These are phyloP conservation scores for Noccaea bulbosa DNA, from an alignment of 345 rosid species.

Conservation along the genomic window DNA sequence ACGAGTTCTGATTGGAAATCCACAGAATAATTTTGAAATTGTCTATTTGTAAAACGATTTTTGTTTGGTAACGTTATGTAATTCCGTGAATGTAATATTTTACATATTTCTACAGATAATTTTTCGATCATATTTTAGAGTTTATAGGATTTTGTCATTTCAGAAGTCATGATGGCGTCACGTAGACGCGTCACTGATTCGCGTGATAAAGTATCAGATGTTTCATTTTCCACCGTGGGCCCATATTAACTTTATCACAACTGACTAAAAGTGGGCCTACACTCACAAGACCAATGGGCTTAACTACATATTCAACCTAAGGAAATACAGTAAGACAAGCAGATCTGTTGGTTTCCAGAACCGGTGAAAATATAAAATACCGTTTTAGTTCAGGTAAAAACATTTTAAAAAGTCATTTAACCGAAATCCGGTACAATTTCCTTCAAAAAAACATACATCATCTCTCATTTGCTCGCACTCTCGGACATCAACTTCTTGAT, in stretches of 20 bases:
- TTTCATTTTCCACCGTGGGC: constrained; percentile 15
- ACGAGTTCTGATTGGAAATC: neutral
- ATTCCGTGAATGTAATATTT: too few relatives aligned
- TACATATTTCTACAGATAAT: neutral
- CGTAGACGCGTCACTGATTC: constrained; percentile 21
- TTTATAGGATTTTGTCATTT: neutral
- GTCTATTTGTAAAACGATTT: neutral
- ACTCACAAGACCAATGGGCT: constrained; percentile 14
- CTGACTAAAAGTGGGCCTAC: constrained; percentile 6
- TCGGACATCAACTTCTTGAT: constrained; percentile 55
- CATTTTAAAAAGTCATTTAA: neutral
- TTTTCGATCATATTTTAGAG: neutral
- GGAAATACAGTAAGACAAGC: too few relatives aligned
- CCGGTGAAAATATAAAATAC: constrained; percentile 17
- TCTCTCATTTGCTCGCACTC: constrained; percentile 33
- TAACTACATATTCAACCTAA: neutral
- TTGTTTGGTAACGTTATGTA: neutral
- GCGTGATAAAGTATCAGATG: constrained; percentile 8
- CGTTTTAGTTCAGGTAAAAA: neutral
- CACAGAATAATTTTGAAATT: neutral
- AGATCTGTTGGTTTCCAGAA: constrained; percentile 1
- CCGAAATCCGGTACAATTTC: neutral
- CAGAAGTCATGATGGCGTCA: neutral
- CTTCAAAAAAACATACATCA: too few relatives aligned
- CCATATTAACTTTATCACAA: constrained; percentile 7